Evolutionary conservation across 2,329 filamentous ascomycete genomes (phyloP).

Genomic region (Emergomyces pasteurianus): DNA sequence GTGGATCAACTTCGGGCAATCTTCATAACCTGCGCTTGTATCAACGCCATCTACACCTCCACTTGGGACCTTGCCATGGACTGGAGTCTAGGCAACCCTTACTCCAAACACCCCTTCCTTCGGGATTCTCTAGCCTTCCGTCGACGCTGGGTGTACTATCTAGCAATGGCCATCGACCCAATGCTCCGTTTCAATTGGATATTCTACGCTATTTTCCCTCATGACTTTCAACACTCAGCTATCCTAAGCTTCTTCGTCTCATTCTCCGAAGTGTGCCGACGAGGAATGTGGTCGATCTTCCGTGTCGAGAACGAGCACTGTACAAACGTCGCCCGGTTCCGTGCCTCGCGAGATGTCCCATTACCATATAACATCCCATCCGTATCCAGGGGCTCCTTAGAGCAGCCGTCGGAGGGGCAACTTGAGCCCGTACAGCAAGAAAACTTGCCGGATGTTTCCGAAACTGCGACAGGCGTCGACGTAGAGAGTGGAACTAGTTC

Average conservation of each 20-base stretch:
- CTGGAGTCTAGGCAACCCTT: conserved; percentile 76
- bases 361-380: conserved; percentile 57
- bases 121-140: conserved; percentile 73
- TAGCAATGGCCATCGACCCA: conserved; percentile 70
- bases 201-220: conserved; percentile 74
- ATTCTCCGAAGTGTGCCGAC: conserved; percentile 66
- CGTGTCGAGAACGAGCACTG: conserved; percentile 98
- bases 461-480: neutral
- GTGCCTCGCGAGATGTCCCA: conserved; percentile 76
- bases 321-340: conserved; percentile 79
- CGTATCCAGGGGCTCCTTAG: neutral
- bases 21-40: conserved; percentile 67
- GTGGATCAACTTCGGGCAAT: conserved; percentile 47
- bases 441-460: neutral
- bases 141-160: conserved; percentile 70
- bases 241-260: conserved; percentile 67
- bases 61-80: conserved; percentile 97
- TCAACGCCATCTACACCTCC: conserved; percentile 74
- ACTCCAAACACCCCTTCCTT: conserved; percentile 54
- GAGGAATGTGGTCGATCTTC: conserved; percentile 85
- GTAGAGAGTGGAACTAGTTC: neutral
- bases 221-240: conserved; percentile 71
- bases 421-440: neutral
- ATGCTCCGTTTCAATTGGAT: conserved; percentile 89
- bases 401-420: neutral